Conservation (phyloP, 768 basidiomycete species). For the Lactarius indigo region DNA sequence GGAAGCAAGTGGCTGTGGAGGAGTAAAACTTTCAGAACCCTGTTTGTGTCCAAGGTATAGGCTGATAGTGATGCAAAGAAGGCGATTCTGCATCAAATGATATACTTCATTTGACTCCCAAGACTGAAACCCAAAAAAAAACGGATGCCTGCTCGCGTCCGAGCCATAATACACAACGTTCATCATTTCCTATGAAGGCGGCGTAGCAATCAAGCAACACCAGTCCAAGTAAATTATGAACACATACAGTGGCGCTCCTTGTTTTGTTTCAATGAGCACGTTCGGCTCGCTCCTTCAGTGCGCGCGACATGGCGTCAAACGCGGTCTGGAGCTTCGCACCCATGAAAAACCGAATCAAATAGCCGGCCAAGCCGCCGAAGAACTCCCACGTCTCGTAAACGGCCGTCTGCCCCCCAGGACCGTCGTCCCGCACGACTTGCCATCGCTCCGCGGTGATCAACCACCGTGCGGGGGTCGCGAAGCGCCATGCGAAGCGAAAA, state of each 20-base stretch:
- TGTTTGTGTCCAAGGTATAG: background rate
- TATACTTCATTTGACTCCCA: background rate
- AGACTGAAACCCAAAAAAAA: background rate
- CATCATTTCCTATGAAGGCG: background rate
- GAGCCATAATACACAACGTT: background rate
- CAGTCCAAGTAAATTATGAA: background rate
- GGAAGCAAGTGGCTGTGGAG: background rate
- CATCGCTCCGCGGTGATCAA: conserved; percentile 16
- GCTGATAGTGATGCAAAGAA: too few relatives aligned
- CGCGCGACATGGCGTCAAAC: conserved; percentile 13
- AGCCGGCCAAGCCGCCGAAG: conserved; percentile 10
- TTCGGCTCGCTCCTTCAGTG: conserved; percentile 15
- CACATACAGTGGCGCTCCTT: background rate
- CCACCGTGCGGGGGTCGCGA: conserved; percentile 12
- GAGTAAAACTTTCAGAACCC: background rate
- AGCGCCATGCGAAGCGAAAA: conserved; percentile 17
- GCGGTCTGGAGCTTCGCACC: conserved; percentile 8
- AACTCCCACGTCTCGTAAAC: conserved; percentile 19
- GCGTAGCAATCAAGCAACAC: background rate
- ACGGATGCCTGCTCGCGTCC: background rate
- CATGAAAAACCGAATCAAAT: conserved; percentile 12
- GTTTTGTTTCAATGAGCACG: background rate
- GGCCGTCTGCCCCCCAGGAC: background rate
- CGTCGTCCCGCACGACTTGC: conserved; percentile 7
- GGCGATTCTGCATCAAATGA: background rate